These are phyloP conservation scores for Huntiella savannae DNA, from an alignment of 2,329 filamentous ascomycete species.

Conservation along the genomic window DNA sequence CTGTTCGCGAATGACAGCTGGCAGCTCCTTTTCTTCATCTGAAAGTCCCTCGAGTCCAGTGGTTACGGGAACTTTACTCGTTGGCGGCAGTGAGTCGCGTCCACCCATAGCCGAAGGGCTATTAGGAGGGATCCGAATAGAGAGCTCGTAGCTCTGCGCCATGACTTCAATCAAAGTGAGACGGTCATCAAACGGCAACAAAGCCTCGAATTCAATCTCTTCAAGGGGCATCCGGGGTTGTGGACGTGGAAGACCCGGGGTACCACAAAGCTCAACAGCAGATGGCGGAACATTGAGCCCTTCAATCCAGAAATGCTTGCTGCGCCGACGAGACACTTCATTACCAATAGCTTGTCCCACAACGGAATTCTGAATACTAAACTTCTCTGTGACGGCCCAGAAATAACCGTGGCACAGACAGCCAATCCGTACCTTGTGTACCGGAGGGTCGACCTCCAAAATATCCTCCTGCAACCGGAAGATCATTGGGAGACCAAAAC, in stretches of 20 bases:
- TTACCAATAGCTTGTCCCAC: constrained; percentile 53
- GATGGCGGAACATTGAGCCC: constrained; percentile 53
- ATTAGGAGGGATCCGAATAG: constrained; percentile 40
- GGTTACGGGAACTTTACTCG: constrained; percentile 1
- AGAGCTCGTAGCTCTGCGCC: constrained; percentile 48
- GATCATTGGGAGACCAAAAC: constrained; percentile 72
- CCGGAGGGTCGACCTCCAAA: constrained; percentile 40
- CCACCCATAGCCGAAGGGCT: constrained; percentile 54
- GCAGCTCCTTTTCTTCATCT: constrained; percentile 31
- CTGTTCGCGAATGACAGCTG: constrained; percentile 47
- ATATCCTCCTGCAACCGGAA: constrained; percentile 77
- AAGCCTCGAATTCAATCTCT: constrained; percentile 39
- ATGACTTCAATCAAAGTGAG: constrained; percentile 55
- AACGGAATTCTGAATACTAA: constrained; percentile 52
- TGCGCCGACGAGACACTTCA: constrained; percentile 57
- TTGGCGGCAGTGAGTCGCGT: constrained; percentile 19
- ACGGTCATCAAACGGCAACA: constrained; percentile 60
- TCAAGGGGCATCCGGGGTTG: constrained; percentile 29
- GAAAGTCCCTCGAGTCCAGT: background rate
- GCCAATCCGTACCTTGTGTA: constrained; percentile 60
- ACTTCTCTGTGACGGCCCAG: constrained; percentile 58
- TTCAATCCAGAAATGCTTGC: constrained; percentile 61
- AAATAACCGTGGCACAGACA: constrained; percentile 81
- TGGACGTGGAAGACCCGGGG: constrained; percentile 26
- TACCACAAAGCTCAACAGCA: constrained; percentile 39